Conservation (phyloP, 345 rosid genomes). For the Erucastrum elatum region DNA sequence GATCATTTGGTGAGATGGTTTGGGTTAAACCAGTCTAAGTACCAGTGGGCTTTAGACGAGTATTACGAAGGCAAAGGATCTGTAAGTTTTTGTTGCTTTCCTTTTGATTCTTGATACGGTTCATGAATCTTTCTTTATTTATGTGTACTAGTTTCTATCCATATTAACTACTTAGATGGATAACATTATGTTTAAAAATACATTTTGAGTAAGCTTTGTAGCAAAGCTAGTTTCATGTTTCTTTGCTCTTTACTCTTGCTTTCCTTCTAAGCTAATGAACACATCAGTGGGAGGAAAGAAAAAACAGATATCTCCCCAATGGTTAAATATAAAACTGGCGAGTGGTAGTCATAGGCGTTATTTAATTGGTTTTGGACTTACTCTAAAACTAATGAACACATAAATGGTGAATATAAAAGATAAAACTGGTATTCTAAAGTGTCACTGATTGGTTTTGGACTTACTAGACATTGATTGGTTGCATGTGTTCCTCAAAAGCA, state of each 20-base stretch:
- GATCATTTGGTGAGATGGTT: slow-evolving; percentile 98
- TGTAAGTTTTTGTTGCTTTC: slow-evolving; percentile 45
- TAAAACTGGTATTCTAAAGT: background rate
- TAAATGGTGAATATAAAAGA: background rate
- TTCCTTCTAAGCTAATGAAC: slow-evolving; percentile 21
- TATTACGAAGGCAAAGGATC: slow-evolving; percentile 80
- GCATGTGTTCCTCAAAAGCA: background rate
- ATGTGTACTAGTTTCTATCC: background rate
- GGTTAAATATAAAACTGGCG: background rate
- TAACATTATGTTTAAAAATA: background rate
- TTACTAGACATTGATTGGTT: slow-evolving; percentile 7
- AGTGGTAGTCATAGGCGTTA: background rate
- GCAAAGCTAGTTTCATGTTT: slow-evolving; percentile 16
- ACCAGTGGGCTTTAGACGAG: slow-evolving; percentile 98
- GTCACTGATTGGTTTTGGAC: slow-evolving; percentile 9
- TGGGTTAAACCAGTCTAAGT: slow-evolving; percentile 96
- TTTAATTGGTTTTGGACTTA: slow-evolving; percentile 10
- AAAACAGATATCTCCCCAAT: background rate
- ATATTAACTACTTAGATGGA: background rate
- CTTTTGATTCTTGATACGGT: background rate
- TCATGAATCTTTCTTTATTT: background rate
- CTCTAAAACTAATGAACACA: background rate
- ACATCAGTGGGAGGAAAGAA: background rate
- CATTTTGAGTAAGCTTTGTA: slow-evolving; percentile 22
- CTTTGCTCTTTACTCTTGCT: background rate